These are phyloP conservation scores for Annulohypoxylon nitens DNA, from an alignment of 495 filamentous ascomycete genomes.

Conservation along the genomic window DNA sequence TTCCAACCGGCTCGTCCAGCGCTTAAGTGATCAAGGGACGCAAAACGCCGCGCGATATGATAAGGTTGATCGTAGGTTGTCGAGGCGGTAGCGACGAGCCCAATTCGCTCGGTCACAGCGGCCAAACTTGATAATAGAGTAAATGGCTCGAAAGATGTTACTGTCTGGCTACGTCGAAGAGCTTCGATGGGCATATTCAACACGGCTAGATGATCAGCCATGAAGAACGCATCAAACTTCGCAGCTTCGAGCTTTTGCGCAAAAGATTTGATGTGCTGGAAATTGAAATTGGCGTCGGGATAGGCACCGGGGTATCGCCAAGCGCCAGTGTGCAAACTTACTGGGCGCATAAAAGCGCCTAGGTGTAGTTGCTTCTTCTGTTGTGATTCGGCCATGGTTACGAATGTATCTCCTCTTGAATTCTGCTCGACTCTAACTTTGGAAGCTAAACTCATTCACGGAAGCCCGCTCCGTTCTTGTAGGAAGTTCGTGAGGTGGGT, in stretches of 20 bases:
- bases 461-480: slow-evolving; percentile 17
- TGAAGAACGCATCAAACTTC: slow-evolving; percentile 74
- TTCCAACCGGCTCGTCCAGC: slow-evolving; percentile 73
- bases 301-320: slow-evolving; percentile 70
- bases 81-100: slow-evolving; percentile 65
- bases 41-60: slow-evolving; percentile 68
- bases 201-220: slow-evolving; percentile 71
- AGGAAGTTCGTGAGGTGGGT: slow-evolving; percentile 12
- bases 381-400: slow-evolving; percentile 37
- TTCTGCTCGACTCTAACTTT: not conserved
- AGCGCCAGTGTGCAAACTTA: slow-evolving; percentile 68
- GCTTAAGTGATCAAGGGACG: slow-evolving; percentile 71
- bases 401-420: not conserved
- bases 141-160: slow-evolving; percentile 67
- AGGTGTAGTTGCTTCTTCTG: slow-evolving; percentile 62
- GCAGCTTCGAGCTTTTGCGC: slow-evolving; percentile 68
- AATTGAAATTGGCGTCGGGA: slow-evolving; percentile 71
- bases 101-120: slow-evolving; percentile 63
- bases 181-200: slow-evolving; percentile 70
- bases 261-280: slow-evolving; percentile 65
- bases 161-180: slow-evolving; percentile 68
- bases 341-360: slow-evolving; percentile 71
- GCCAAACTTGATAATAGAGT: slow-evolving; percentile 65
- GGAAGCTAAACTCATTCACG: not conserved
- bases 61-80: slow-evolving; percentile 70